phyloP scores from a whole-genome alignment of 495 filamentous ascomycete genomes.

The Jackrogersella multiformis region DNA sequence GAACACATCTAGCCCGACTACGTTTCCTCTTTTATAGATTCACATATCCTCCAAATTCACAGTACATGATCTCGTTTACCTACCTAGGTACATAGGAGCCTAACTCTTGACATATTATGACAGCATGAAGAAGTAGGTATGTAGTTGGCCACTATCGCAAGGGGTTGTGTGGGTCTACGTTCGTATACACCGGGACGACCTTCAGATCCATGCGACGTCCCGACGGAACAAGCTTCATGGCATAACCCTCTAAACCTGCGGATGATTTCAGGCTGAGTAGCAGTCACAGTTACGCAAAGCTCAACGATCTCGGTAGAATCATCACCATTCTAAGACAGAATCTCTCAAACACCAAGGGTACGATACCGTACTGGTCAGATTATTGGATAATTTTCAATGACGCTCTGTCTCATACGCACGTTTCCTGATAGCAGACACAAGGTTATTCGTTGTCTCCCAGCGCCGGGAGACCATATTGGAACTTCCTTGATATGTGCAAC shows the following conservation, averaged over 20 bases:
- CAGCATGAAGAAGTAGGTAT: constrained; percentile 16
- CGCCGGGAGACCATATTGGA: constrained; percentile 2
- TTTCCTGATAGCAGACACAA: constrained; percentile 26
- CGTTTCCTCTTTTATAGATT: constrained; percentile 27
- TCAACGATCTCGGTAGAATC: constrained; percentile 19
- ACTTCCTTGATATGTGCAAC: constrained; percentile 15
- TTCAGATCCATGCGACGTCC: constrained; percentile 34
- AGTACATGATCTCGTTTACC: constrained; percentile 1
- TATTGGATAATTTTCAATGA: constrained; percentile 17
- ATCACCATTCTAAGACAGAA: constrained; percentile 34
- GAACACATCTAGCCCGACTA: not conserved
- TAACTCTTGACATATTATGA: constrained; percentile 19
- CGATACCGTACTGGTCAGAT: constrained; percentile 2
- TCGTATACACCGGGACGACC: constrained; percentile 23
- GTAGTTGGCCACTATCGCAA: constrained; percentile 9
- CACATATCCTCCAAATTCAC: not conserved
- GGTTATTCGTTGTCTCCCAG: constrained; percentile 26
- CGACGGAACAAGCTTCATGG: constrained; percentile 31
- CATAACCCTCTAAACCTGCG: constrained; percentile 2
- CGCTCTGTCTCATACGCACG: constrained; percentile 33
- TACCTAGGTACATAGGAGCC: not conserved
- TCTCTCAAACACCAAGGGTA: constrained; percentile 1
- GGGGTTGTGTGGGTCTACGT: constrained; percentile 23
- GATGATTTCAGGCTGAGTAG: constrained; percentile 20
- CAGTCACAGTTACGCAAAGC: constrained; percentile 13